These are phyloP conservation scores for Chlamydomonas eustigma DNA, from an alignment of 139 green algal species.

Conservation along the genomic window DNA sequence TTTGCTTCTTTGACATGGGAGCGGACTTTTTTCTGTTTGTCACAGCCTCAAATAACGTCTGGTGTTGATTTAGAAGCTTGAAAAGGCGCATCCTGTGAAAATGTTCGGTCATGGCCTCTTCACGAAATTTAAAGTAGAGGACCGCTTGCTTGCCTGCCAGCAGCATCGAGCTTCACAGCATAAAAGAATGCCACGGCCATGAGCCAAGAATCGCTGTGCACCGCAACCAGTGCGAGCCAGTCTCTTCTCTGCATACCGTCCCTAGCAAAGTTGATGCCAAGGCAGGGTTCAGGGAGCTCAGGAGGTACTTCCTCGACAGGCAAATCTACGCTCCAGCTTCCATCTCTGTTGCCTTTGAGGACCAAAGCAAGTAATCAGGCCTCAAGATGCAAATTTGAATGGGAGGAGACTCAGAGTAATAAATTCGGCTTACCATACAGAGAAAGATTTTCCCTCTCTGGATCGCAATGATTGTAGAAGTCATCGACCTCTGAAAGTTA, in stretches of 20 bases:
- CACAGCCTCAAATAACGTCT: conserved; percentile 59
- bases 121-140: neutral
- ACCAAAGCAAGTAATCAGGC: neutral
- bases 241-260: conserved; percentile 90
- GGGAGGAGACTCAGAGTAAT: neutral
- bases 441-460: conserved; percentile 95
- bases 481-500: conserved; percentile 58
- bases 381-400: neutral
- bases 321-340: conserved; percentile 84
- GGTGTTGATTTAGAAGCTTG: conserved; percentile 51
- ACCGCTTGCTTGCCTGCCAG: conserved; percentile 49
- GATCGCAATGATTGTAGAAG: conserved; percentile 76
- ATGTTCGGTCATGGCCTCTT: neutral
- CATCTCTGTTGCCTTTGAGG: conserved; percentile 44
- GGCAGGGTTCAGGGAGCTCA: conserved; percentile 93
- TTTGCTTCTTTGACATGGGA: neutral
- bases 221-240: conserved; percentile 94
- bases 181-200: conserved; percentile 94
- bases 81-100: conserved; percentile 47
- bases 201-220: conserved; percentile 96
- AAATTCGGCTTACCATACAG: conserved; percentile 76
- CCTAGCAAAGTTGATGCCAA: conserved; percentile 97
- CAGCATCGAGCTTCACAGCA: conserved; percentile 81
- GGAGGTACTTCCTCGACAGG: conserved; percentile 96
- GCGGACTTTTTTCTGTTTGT: conserved; percentile 25